Evolutionary conservation across 768 basidiomycete genomes (phyloP), one percentile per base, ranked within the genome.

Genomic region (Gloeostereum incarnatum): DNA sequence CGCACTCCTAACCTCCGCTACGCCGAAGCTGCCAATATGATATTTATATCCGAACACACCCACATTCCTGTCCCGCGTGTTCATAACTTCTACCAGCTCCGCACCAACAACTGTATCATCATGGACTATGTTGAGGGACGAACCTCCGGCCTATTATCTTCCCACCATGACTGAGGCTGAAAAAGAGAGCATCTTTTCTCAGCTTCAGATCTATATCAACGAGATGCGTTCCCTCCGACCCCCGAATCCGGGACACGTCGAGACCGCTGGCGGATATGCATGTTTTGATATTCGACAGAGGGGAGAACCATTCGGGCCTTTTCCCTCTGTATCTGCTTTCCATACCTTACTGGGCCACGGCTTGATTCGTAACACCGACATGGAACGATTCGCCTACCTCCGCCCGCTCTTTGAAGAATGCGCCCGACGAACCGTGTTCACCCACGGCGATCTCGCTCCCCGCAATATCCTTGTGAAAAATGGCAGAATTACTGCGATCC

Each of bases 401-500:
- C 18, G 18, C 13, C 23, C 23, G 7, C 21, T 41, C 23, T 7
- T 34, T 16, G 32, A 35, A 11, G 29, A 23, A 17, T 23, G 22
- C 13, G 13, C 20, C 22, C 36, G 16, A 20, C 29, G 10, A 11
- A 41, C 50, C 19, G 37, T 42, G 8, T 48, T 65, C 50, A 52
- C 55, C 19, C 61, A 66, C 41, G 61, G 59, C 20, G 62, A 66
- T 42, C 32, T 65, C 29, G 56, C 58, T 27, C 60, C 62, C 10
- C 52, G 57, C 5, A 66, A 65, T 42, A 48, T 66, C 32, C 45
- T 65, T n/a, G 48, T 65, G 24, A 20, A 35, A 13, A 33, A 33
- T 18, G 39, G 32, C 7, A 29, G 18, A 3, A 45, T 58, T 24
- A 40, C 43, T 8, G 52, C 45, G 7, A 44, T 60, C 9, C 24